phyloP scores from a whole-genome alignment of 768 basidiomycete species.

The Amanita exitialis region DNA sequence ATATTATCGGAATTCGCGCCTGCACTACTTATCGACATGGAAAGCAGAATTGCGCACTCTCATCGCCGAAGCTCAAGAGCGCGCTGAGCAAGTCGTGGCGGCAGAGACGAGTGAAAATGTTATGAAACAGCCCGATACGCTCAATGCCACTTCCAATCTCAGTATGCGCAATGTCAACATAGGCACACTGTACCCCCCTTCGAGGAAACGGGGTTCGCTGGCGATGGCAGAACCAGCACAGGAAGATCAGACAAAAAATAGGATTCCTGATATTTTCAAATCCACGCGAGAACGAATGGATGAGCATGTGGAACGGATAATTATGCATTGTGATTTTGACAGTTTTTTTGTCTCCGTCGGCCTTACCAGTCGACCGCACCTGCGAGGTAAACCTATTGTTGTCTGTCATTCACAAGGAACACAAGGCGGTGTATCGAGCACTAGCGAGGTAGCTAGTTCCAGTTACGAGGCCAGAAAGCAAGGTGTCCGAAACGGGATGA shows the following conservation, averaged over 20 bases:
- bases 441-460: conserved; percentile 90
- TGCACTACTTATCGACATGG: conserved; percentile 91
- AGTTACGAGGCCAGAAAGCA: conserved; percentile 89
- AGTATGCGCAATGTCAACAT: conserved; percentile 48
- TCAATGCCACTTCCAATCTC: conserved; percentile 12
- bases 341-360: conserved; percentile 97
- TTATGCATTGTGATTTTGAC: conserved; percentile 95
- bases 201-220: not conserved
- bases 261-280: not conserved
- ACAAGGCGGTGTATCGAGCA: conserved; percentile 66
- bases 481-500: conserved; percentile 94
- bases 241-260: not conserved
- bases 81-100: conserved; percentile 12
- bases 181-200: not conserved
- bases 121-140: conserved; percentile 14
- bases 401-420: conserved; percentile 90
- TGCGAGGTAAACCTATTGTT: conserved; percentile 82
- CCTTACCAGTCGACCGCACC: conserved; percentile 64
- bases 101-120: conserved; percentile 12
- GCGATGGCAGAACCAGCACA: not conserved
- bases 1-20: conserved; percentile 75
- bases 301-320: conserved; percentile 29
- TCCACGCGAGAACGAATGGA: not conserved
- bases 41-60: conserved; percentile 81
- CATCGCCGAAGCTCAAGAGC: conserved; percentile 71